A percentile compares a stretch with the other conserved stretches of the same genome.
Evolutionary conservation across 2,329 filamentous ascomycete species (phyloP).

Genomic region (Plectosphaerella plurivora): DNA sequence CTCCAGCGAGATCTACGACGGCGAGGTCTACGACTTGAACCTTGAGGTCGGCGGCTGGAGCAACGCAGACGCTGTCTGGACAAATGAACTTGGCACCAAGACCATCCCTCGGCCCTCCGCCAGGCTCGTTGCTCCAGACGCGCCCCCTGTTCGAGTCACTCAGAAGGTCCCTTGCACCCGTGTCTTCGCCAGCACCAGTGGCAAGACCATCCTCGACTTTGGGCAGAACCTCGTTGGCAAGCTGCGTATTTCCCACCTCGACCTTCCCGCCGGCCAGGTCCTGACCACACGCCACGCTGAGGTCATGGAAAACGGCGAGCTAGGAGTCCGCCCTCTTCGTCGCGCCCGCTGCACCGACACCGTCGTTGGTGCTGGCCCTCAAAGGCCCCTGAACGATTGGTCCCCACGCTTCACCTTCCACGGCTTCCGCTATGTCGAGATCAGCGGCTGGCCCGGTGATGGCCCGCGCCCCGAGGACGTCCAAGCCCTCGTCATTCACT

Average conservation of each 20-base stretch:
- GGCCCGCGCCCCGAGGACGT: constrained; percentile 4
- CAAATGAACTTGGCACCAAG: not conserved
- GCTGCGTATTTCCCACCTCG: constrained; percentile 6
- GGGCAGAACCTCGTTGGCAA: constrained; percentile 10
- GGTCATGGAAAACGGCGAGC: constrained; percentile 8
- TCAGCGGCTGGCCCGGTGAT: constrained; percentile 2
- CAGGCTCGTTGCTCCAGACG: constrained; percentile 23
- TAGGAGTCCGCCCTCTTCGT: constrained; percentile 3
- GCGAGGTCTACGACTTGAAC: constrained; percentile 24
- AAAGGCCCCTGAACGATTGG: not conserved
- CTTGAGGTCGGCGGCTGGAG: constrained; percentile 15
- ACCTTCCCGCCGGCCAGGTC: not conserved
- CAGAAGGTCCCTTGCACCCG: constrained; percentile 13
- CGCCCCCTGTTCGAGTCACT: constrained; percentile 22
- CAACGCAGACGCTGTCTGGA: not conserved
- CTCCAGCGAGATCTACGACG: constrained; percentile 20
- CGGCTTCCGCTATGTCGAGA: constrained; percentile 7
- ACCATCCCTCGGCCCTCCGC: constrained; percentile 12
- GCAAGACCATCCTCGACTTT: constrained; percentile 37
- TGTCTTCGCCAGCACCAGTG: constrained; percentile 25
- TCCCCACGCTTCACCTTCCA: constrained; percentile 7
- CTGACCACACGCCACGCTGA: constrained; percentile 3
- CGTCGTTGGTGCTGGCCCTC: not conserved
- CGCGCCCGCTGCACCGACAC: constrained; percentile 3
- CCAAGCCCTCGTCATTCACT: constrained; percentile 5